A percentile compares a stretch with the other conserved stretches of the same genome.
Conservation (phyloP, 306 rosid genomes). For the Prunus kanzakura region DNA sequence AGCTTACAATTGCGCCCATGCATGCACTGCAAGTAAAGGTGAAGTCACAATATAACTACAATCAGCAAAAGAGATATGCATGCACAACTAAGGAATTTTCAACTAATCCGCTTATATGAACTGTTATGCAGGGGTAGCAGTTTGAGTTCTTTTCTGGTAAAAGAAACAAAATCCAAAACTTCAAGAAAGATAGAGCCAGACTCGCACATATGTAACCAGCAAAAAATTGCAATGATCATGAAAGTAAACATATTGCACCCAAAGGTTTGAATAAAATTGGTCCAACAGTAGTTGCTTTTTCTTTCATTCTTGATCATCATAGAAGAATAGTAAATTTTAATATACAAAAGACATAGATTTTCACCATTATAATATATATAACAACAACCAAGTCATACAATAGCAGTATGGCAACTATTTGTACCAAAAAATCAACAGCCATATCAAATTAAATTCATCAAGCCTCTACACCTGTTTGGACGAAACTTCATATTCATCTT, state of each 20-base stretch:
- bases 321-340: not conserved
- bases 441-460: conserved; percentile 12
- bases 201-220: not conserved
- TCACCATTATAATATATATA: not conserved
- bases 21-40: conserved; percentile 76
- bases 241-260: not conserved
- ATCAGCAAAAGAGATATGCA: conserved; percentile 5
- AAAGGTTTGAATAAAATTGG: not conserved
- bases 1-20: conserved; percentile 97
- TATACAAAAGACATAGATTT: not conserved
- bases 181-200: not conserved
- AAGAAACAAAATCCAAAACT: not conserved
- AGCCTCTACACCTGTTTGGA: conserved; percentile 77
- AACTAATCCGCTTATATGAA: not conserved
- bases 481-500: conserved; percentile 86
- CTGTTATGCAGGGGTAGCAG: not conserved
- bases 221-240: not conserved
- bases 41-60: conserved; percentile 5
- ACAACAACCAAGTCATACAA: not conserved
- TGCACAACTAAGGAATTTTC: not conserved
- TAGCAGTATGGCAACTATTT: not conserved
- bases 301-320: not conserved
- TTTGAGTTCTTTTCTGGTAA: not conserved
- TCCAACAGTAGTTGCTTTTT: not conserved
- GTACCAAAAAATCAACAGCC: not conserved